These are phyloP conservation scores for Calocybe indica DNA, from an alignment of 768 basidiomycete species.

Conservation along the genomic window DNA sequence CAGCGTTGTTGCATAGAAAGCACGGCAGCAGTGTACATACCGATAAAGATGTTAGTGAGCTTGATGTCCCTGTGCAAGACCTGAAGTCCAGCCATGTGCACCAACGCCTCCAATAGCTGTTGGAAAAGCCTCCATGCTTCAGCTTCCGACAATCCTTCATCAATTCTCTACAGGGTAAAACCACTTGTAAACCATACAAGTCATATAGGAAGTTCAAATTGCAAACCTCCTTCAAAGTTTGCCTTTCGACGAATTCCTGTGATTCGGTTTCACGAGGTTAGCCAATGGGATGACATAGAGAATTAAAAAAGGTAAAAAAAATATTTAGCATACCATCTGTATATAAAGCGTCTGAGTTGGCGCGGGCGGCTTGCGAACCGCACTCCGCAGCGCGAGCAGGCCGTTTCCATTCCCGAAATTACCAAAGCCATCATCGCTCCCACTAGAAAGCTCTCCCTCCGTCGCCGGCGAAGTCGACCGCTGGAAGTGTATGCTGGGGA, in stretches of 20 bases:
- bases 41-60: constrained; percentile 90
- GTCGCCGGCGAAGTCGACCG: constrained; percentile 35
- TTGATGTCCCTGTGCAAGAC: constrained; percentile 91
- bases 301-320: neutral
- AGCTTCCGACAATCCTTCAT: constrained; percentile 75
- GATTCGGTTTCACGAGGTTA: constrained; percentile 4
- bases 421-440: constrained; percentile 5
- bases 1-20: neutral
- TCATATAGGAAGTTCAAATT: neutral
- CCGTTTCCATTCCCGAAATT: constrained; percentile 19
- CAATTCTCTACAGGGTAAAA: constrained; percentile 47
- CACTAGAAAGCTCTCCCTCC: constrained; percentile 13
- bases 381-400: constrained; percentile 5
- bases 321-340: constrained; percentile 64
- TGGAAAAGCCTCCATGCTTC: constrained; percentile 89
- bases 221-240: constrained; percentile 79
- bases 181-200: neutral
- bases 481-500: constrained; percentile 84
- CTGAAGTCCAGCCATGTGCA: constrained; percentile 83
- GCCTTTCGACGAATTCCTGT: constrained; percentile 86
- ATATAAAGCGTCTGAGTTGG: constrained; percentile 73
- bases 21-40: constrained; percentile 31
- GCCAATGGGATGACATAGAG: neutral
- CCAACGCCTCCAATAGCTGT: constrained; percentile 85
- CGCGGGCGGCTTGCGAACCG: constrained; percentile 21